These are phyloP conservation scores for Xylariaceae sp. DNA, from an alignment of 2,329 filamentous ascomycete genomes.

Conservation along the genomic window DNA sequence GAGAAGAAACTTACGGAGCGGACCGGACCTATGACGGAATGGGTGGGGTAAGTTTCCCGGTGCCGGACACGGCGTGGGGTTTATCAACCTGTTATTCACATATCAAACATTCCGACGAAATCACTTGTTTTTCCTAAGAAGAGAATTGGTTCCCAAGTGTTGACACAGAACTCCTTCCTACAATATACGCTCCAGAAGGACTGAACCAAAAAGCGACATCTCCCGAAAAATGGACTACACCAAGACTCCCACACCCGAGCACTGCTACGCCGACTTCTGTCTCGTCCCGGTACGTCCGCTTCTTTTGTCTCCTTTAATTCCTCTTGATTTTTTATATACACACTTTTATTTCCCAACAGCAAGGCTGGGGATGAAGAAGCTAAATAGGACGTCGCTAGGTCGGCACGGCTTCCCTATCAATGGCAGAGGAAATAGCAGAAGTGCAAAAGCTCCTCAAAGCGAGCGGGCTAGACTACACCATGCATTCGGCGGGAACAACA, in stretches of 20 bases:
- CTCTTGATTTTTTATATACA: not conserved
- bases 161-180: no score
- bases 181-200: no score
- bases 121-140: no score
- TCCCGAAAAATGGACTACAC: constrained; percentile 39
- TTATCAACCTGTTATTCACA: no score
- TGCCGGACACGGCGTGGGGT: no score
- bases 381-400: constrained; percentile 47
- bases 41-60: no score
- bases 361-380: not conserved
- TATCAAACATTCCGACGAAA: no score
- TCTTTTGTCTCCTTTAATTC: not conserved
- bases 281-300: constrained; percentile 65
- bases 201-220: no score
- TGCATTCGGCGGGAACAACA: constrained; percentile 94
- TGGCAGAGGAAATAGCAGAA: constrained; percentile 79
- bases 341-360: no score
- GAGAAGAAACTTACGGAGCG: no score
- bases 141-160: no score
- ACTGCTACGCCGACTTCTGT: constrained; percentile 87
- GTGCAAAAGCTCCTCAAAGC: constrained; percentile 81
- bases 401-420: constrained; percentile 72
- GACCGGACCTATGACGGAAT: no score
- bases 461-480: constrained; percentile 75
- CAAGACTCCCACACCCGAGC: constrained; percentile 59